Evolutionary conservation across 2,329 filamentous ascomycete species (phyloP).

Genomic region (Phialophora expanda): DNA sequence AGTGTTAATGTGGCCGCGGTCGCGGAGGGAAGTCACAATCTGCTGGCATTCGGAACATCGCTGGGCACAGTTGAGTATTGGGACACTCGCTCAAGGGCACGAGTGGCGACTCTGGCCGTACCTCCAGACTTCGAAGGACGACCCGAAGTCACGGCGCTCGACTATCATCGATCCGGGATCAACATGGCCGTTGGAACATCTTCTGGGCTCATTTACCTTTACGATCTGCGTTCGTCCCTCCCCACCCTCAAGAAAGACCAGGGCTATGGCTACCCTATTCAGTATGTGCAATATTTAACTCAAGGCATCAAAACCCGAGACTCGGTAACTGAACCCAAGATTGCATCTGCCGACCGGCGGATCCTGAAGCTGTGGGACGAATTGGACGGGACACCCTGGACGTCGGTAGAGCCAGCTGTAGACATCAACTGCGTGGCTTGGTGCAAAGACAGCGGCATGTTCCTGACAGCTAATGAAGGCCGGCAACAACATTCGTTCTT

Average conservation of each 20-base stretch:
- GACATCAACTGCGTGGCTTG: conserved; percentile 94
- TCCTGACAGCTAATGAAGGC: conserved; percentile 95
- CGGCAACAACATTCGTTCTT: conserved; percentile 95
- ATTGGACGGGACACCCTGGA: conserved; percentile 83
- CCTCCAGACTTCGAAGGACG: conserved; percentile 50
- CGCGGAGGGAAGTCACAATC: conserved; percentile 85
- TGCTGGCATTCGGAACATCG: conserved; percentile 91
- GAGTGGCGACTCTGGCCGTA: conserved; percentile 75
- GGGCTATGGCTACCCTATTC: conserved; percentile 90
- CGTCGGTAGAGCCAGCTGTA: conserved; percentile 90
- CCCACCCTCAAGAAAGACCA: conserved; percentile 92
- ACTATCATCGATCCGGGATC: conserved; percentile 83
- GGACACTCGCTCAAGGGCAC: conserved; percentile 83
- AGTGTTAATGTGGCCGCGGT: conserved; percentile 86
- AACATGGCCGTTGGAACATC: conserved; percentile 87
- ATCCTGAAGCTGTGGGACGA: conserved; percentile 98
- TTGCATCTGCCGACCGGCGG: conserved; percentile 88
- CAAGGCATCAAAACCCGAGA: conserved; percentile 73
- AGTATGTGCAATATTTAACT: conserved; percentile 74
- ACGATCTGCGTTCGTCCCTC: conserved; percentile 85
- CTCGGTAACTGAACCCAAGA: conserved; percentile 70
- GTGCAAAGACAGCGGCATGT: conserved; percentile 90
- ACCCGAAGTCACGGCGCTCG: conserved; percentile 79
- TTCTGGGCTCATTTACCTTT: conserved; percentile 84
- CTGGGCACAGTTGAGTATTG: conserved; percentile 97